Evolutionary conservation across 306 rosid species (phyloP).

Genomic region (Sicyos baderoa): DNA sequence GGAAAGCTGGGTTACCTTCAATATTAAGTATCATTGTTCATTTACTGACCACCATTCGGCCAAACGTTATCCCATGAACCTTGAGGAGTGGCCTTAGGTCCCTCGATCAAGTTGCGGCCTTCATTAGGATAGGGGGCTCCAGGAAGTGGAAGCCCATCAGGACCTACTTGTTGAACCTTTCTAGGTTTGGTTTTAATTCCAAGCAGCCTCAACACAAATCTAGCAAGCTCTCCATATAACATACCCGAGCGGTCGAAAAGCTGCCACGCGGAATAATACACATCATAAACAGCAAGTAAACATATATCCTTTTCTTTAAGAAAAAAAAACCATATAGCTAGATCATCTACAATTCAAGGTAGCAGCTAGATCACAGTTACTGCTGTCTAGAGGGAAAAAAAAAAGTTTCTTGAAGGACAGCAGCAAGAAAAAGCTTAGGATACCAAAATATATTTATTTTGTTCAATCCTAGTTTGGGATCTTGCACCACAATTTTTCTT

Average conservation of each 20-base stretch:
- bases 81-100: slow-evolving; percentile 52
- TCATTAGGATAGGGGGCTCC: slow-evolving; percentile 32
- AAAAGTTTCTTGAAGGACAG: too few relatives aligned
- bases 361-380: not conserved
- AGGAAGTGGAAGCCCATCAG: slow-evolving; percentile 47
- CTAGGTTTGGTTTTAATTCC: slow-evolving; percentile 54
- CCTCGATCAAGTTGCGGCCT: slow-evolving; percentile 53
- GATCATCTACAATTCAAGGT: not conserved
- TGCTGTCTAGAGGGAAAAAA: too few relatives aligned
- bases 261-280: slow-evolving; percentile 31
- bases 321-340: not conserved
- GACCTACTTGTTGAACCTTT: slow-evolving; percentile 45
- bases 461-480: too few relatives aligned
- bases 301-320: not conserved
- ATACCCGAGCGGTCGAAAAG: slow-evolving; percentile 83
- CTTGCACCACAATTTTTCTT: too few relatives aligned
- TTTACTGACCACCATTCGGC: slow-evolving; percentile 40
- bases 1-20: not conserved
- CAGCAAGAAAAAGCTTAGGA: too few relatives aligned
- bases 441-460: too few relatives aligned
- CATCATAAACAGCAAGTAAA: not conserved
- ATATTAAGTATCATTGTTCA: slow-evolving; percentile 14
- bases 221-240: slow-evolving; percentile 86
- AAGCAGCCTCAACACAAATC: slow-evolving; percentile 69
- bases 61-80: slow-evolving; percentile 92